Percentiles rank a stretch among this genome's conserved stretches.
Evolutionary conservation across 352 stramenopile species (phyloP).

Genomic region (Phytophthora kernoviae): DNA sequence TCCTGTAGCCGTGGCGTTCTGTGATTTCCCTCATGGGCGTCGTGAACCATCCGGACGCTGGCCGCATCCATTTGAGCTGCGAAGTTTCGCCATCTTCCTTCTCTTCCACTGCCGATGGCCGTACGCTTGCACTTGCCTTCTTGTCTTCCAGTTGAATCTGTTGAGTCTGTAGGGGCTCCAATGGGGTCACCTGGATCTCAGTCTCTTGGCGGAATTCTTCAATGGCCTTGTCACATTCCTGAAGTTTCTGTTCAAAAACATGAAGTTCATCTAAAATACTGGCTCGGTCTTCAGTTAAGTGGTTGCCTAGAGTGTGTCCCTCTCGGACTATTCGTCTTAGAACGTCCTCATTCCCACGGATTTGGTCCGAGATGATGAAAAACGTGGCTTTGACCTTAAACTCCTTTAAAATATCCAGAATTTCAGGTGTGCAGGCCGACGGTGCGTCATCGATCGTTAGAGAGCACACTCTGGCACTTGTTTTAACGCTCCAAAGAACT

Average conservation of each 20-base stretch:
- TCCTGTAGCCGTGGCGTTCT: slow-evolving; percentile 77
- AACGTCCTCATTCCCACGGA: slow-evolving; percentile 69
- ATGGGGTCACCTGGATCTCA: neutral
- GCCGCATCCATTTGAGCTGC: slow-evolving; percentile 71
- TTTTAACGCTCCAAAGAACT: slow-evolving; percentile 77
- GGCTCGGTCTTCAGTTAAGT: slow-evolving; percentile 80
- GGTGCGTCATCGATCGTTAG: slow-evolving; percentile 86
- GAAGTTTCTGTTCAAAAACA: slow-evolving; percentile 83
- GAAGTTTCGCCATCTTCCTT: neutral
- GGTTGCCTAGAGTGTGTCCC: slow-evolving; percentile 78
- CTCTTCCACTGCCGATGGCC: neutral
- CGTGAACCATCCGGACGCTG: slow-evolving; percentile 86
- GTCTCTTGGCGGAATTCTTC: slow-evolving; percentile 40
- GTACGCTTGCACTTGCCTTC: neutral
- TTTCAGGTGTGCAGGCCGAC: slow-evolving; percentile 58
- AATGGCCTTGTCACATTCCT: slow-evolving; percentile 77
- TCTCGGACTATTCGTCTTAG: slow-evolving; percentile 79
- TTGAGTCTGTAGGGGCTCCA: slow-evolving; percentile 17
- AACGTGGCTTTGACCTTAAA: slow-evolving; percentile 79
- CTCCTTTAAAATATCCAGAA: slow-evolving; percentile 75
- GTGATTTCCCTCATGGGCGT: slow-evolving; percentile 77
- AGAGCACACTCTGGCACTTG: slow-evolving; percentile 55
- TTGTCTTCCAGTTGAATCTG: slow-evolving; percentile 32
- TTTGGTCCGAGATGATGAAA: slow-evolving; percentile 84
- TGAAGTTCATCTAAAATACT: slow-evolving; percentile 82